Base-by-base conservation (phyloP, 2,329 filamentous ascomycete genomes). In the Chaetomiaceae sp. region DNA sequence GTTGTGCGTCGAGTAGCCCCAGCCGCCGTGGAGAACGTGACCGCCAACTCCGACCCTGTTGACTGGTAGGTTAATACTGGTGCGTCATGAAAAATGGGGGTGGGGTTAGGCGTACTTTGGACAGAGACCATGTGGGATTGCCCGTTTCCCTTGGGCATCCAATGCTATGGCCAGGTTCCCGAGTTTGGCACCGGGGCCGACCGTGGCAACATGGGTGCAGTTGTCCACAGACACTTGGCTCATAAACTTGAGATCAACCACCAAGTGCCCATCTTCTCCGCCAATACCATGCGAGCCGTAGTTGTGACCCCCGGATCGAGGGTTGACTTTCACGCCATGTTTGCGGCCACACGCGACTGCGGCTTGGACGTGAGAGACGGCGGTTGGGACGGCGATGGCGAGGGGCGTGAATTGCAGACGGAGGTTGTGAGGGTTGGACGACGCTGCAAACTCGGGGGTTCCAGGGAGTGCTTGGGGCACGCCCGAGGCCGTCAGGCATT, bases 91-190 rank as follows among this genome's bases (percentile, higher is more conserved):
- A 4, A 30, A 5, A 17, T 5, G 21, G 41, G 5, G 35, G 8
- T 9, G 14, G 23, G 16, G 17, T n/a, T 20, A 10, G 33, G 60
- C 58, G 17, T 38, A 73, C 73, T 68, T 71, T 9, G 75, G 73
- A 54, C 75, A 78, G 1, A 73, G 74, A 25, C 75, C 75, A 43
- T 77, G 74, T 8, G 70, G 62, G 3, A 78, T 63, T 8, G 71
- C 73, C 9, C 59, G 72, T 57, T 44, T 53, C 0, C 62, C 65
- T 41, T 70, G 63, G 14, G 59, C 54, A 44, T 65, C 66, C n/a
- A 74, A 58, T 50, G 68, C 63, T 1, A 54, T 60, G 1, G 70
- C 70, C 6, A 74, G 65, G 42, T 73, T 68, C 0, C 76, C 77
- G 2, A 79, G 64, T 13, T 75, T 66, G 2, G 75, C 70, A 17